Conservation (phyloP, 805 yeast genomes). For the Spathaspora arborariae region DNA sequence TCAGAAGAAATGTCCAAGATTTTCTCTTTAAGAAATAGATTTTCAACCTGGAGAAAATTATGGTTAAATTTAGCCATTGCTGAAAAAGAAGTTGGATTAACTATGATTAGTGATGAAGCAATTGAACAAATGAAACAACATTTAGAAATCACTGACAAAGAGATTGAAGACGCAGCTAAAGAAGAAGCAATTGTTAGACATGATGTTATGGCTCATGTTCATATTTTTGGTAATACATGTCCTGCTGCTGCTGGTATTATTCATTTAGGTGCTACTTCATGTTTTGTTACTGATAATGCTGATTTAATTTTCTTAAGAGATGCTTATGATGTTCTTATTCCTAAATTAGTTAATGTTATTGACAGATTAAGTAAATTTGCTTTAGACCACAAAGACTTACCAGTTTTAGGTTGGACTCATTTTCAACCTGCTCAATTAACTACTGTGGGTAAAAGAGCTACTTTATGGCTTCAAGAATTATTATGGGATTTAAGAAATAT, state of each 20-base stretch:
- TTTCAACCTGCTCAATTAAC: slow-evolving; percentile 99
- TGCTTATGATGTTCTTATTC: slow-evolving; percentile 89
- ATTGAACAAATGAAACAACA: slow-evolving; percentile 78
- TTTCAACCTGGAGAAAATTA: slow-evolving; percentile 96
- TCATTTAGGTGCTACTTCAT: slow-evolving; percentile 97
- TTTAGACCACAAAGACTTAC: slow-evolving; percentile 86
- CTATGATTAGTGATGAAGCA: slow-evolving; percentile 85
- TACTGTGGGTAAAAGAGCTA: slow-evolving; percentile 97
- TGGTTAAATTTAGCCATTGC: slow-evolving; percentile 96
- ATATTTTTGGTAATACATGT: slow-evolving; percentile 85
- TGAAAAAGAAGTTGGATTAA: slow-evolving; percentile 85
- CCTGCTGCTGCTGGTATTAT: slow-evolving; percentile 98
- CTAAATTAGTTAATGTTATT: slow-evolving; percentile 93
- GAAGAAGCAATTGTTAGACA: slow-evolving; percentile 98
- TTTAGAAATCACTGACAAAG: slow-evolving; percentile 85
- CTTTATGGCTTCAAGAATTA: slow-evolving; percentile 95
- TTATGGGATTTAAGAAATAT: slow-evolving; percentile 97
- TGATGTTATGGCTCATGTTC: slow-evolving; percentile 99
- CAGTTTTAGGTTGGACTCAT: slow-evolving; percentile 98
- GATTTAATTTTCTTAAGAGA: slow-evolving; percentile 95
- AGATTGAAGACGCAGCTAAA: slow-evolving; percentile 79
- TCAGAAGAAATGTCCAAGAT: slow-evolving; percentile 94
- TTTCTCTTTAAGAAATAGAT: slow-evolving; percentile 90
- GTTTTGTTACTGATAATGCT: slow-evolving; percentile 97
- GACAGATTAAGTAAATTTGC: slow-evolving; percentile 88